These are phyloP conservation scores for Suillus weaverae DNA, from an alignment of 768 basidiomycete genomes.

Conservation along the genomic window DNA sequence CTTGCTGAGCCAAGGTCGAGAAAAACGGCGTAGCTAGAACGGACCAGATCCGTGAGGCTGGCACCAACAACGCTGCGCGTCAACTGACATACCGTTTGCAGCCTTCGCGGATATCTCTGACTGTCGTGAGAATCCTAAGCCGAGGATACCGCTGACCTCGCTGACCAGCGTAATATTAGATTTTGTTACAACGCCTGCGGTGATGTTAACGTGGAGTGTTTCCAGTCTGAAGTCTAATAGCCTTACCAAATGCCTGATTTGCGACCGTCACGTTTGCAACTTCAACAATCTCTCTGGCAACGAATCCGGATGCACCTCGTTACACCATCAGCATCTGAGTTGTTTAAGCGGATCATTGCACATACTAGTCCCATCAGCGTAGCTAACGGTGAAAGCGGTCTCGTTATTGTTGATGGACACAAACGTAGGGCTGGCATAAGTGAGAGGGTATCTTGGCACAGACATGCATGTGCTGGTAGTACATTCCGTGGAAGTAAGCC, in stretches of 20 bases:
- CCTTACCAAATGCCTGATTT: conserved; percentile 68
- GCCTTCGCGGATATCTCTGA: conserved; percentile 53
- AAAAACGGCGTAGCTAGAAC: conserved; percentile 67
- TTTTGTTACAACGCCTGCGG: conserved; percentile 56
- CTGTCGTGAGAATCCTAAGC: conserved; percentile 74
- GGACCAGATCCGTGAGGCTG: neutral
- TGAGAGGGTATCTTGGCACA: conserved; percentile 70
- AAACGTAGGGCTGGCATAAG: conserved; percentile 67
- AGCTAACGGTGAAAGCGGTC: conserved; percentile 59
- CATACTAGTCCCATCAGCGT: conserved; percentile 68
- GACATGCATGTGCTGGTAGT: conserved; percentile 49
- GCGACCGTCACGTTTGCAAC: conserved; percentile 60
- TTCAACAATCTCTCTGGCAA: conserved; percentile 63
- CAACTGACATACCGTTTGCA: conserved; percentile 47
- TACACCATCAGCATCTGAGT: conserved; percentile 4
- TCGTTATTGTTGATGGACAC: conserved; percentile 57
- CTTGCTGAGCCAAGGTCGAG: conserved; percentile 57
- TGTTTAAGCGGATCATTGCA: conserved; percentile 23
- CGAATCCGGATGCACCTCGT: conserved; percentile 66
- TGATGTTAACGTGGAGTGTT: neutral
- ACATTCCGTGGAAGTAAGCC: conserved; percentile 69
- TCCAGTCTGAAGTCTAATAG: neutral
- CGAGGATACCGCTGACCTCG: conserved; percentile 69
- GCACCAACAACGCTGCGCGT: neutral
- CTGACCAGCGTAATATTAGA: conserved; percentile 65